Evolutionary conservation across 2,329 filamentous ascomycete species (phyloP), one percentile per base, ranked within the genome.

Genomic region (Colletotrichum lini): DNA sequence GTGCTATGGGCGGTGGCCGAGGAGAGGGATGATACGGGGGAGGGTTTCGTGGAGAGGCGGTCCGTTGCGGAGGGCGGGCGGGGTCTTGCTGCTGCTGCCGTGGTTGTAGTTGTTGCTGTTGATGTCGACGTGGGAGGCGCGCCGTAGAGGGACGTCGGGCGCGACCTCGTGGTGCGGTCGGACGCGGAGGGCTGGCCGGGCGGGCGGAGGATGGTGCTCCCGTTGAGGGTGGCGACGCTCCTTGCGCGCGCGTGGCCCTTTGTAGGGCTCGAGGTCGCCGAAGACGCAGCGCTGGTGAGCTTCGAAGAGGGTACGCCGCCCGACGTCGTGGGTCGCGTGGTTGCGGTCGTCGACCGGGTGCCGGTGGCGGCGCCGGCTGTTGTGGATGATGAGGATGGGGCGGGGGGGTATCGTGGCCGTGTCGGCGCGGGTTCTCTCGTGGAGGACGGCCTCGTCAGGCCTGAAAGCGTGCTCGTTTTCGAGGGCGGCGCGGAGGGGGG

Each of bases 201-300:
- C 5, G 83, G 83, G 2, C 82, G 82, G 15, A 85, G 79, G 18
- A 79, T 81, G 0, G 83, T 84, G 4, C 80, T 79, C 40, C 79
- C 63, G 15, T 80, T 80, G 16, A 84, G 79, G 6, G 79, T 73
- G 5, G 80, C 80, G 5, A 80, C 82, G n/a, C 83, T 84, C 74
- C 79, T 83, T n/a, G 83, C 80, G 58, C 84, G 80, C 12, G 77
- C 57, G 71, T 85, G 84, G 18, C 77, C 77, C 13, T 65, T 26
- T 4, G 67, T 44, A 26, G 77, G 66, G 44, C 65, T 73, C 54
- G 61, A 64, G 7, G 73, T 56, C 26, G 73, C 64, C 30, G 64
- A 53, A 7, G 75, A 50, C n/a, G 47, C 23, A 3, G 58, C 30
- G 13, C 40, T 38, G 54, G 26, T 10, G 26, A 12, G 42, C 26